Base-by-base conservation (phyloP, 208 protist species). In the Sergeia podlipaevii region DNA sequence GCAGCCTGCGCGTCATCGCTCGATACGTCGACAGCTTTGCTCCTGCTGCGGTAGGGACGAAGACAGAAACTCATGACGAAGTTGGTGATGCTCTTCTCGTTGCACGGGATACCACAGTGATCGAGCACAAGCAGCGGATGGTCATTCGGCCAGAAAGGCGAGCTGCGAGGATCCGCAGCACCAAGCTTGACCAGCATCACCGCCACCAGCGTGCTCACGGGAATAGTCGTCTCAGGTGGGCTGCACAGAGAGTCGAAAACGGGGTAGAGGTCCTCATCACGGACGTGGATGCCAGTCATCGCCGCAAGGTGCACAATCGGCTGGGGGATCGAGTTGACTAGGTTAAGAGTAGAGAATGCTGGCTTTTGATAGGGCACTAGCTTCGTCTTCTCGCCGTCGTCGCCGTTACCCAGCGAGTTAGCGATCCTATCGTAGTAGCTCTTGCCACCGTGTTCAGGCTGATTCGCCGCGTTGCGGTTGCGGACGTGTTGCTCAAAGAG, bases 101-200 rank as follows among this genome's bases (percentile, higher is more conserved):
- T 59, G 50, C 65, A 77, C 15, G 87, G 84, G 4, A 95, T 70
- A 45, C 83, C 83, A 53, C 87, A 95, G 69, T 63, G 65, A 60
- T 95, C 87, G 8, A 95, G 42, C 1, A 76, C 17, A n/a, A 74
- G 59, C 13, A 89, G 74, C 7, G 81, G 81, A 41, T 89, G 72
- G 24, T 81, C 66, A 18, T 77, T 50, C 2, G 70, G 74, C 66
- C 71, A 81, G 0, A 74, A 34, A 55, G 27, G 61, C 45, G 65
- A 27, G 0, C 21, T 77, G 41, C 44, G 18, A 20, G 34, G 38
- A 7, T 66, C 39, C 8, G 29, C 46, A 17, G 41, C 38, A 41
- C 74, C 68, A 6, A 71, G 62, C 61, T 85, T 89, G 23, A 60
- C 51, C 17, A 74, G 47, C 4, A 85, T 70, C 3, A 85, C 45